Evolutionary conservation across 768 basidiomycete species (phyloP).

Genomic region (Macrolepiota fuliginosa): DNA sequence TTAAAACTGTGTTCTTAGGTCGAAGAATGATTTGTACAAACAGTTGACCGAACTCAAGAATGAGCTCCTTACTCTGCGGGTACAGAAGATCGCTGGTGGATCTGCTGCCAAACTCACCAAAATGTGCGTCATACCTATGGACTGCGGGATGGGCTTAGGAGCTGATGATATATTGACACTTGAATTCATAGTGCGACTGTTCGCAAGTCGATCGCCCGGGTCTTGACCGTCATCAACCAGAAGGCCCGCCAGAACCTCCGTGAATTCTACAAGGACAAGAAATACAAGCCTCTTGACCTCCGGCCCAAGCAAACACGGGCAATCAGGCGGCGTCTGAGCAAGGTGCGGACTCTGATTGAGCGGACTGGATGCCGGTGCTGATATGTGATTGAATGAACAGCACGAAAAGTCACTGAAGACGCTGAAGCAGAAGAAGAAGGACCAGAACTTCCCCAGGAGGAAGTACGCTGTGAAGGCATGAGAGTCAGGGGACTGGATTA

Average conservation of each 20-base stretch:
- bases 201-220: constrained; percentile 98
- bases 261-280: constrained; percentile 98
- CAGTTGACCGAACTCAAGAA: constrained; percentile 92
- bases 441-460: constrained; percentile 87
- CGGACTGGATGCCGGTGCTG: background rate
- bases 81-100: constrained; percentile 97
- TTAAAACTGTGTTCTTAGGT: constrained; percentile 47
- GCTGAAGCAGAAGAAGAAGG: constrained; percentile 91
- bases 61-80: constrained; percentile 91
- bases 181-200: constrained; percentile 69
- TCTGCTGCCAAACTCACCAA: constrained; percentile 94
- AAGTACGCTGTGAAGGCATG: constrained; percentile 96
- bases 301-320: constrained; percentile 98
- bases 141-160: constrained; percentile 7
- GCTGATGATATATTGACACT: background rate
- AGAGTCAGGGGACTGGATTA: constrained; percentile 22
- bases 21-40: constrained; percentile 95
- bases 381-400: constrained; percentile 33
- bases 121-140: constrained; percentile 64
- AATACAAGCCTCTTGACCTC: constrained; percentile 95
- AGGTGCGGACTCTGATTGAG: constrained; percentile 45
- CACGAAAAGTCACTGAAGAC: constrained; percentile 86
- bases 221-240: constrained; percentile 97
- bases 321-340: constrained; percentile 92
- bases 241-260: constrained; percentile 96